phyloP scores from a whole-genome alignment of 2,329 filamentous ascomycete species.

The Stemphylium vesicarium region DNA sequence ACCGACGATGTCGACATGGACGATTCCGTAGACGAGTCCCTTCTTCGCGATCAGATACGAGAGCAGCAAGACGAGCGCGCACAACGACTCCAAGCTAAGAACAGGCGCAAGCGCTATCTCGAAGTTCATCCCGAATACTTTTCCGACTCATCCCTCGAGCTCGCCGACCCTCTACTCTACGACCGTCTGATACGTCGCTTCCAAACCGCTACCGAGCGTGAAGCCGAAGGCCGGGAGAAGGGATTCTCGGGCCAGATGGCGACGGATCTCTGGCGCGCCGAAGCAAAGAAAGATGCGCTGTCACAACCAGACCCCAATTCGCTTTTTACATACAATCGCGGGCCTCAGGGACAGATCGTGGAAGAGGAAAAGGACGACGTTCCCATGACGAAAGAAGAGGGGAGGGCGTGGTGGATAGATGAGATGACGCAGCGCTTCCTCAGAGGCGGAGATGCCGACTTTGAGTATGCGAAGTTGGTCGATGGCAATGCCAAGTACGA shows the following conservation, averaged over 20 bases:
- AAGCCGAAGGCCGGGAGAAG: constrained; percentile 73
- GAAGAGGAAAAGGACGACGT: constrained; percentile 65
- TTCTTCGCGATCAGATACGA: constrained; percentile 17
- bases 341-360: constrained; percentile 62
- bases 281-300: constrained; percentile 73
- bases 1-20: constrained; percentile 21
- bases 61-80: constrained; percentile 30
- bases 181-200: constrained; percentile 79
- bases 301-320: constrained; percentile 59
- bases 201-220: constrained; percentile 74
- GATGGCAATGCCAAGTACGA: constrained; percentile 78
- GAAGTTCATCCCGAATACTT: constrained; percentile 77
- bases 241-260: constrained; percentile 82
- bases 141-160: constrained; percentile 63
- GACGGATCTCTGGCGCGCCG: constrained; percentile 76
- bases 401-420: constrained; percentile 70
- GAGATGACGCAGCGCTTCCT: constrained; percentile 79
- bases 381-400: constrained; percentile 68
- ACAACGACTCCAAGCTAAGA: constrained; percentile 65
- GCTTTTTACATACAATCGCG: constrained; percentile 58
- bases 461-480: constrained; percentile 71
- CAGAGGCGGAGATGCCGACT: constrained; percentile 75
- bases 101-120: constrained; percentile 79
- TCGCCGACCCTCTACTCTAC: constrained; percentile 79
- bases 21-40: constrained; percentile 19